A percentile compares a stretch with the other conserved stretches of the same genome.
Conservation (phyloP, 768 basidiomycete species). For the Termitomyces sp. region DNA sequence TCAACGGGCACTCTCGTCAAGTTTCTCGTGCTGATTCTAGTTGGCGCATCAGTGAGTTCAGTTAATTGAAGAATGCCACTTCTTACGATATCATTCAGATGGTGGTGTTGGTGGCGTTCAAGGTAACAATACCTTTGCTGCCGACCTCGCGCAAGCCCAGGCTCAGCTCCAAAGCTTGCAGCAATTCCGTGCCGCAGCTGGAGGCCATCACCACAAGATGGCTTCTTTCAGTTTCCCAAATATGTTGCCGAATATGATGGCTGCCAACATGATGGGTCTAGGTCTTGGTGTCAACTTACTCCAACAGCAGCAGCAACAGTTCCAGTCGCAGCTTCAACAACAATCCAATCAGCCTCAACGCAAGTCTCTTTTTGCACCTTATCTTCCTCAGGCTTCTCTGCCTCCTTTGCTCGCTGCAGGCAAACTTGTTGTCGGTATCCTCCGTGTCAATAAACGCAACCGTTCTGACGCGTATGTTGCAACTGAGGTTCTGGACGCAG, state of each 20-base stretch:
- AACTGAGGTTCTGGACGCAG: constrained; percentile 95
- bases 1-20: constrained; percentile 71
- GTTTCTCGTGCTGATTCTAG: constrained; percentile 73
- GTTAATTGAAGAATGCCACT: background rate
- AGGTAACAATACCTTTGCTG: constrained; percentile 56
- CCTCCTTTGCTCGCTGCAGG: constrained; percentile 95
- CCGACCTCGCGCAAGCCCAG: constrained; percentile 94
- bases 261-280: constrained; percentile 92
- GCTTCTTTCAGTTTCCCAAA: constrained; percentile 97
- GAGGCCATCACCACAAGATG: constrained; percentile 96
- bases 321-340: constrained; percentile 93
- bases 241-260: constrained; percentile 97
- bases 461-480: constrained; percentile 98
- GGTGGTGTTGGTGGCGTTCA: constrained; percentile 70
- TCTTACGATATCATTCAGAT: constrained; percentile 34
- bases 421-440: constrained; percentile 93
- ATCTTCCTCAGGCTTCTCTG: constrained; percentile 94
- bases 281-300: constrained; percentile 78
- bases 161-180: constrained; percentile 94
- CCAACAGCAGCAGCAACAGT: constrained; percentile 92
- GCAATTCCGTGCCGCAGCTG: constrained; percentile 93
- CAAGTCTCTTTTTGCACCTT: constrained; percentile 97
- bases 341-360: constrained; percentile 90
- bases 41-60: constrained; percentile 81
- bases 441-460: constrained; percentile 97